These are phyloP conservation scores for Salinomyces thailandicus DNA, from an alignment of 2,329 filamentous ascomycete genomes.

Conservation along the genomic window DNA sequence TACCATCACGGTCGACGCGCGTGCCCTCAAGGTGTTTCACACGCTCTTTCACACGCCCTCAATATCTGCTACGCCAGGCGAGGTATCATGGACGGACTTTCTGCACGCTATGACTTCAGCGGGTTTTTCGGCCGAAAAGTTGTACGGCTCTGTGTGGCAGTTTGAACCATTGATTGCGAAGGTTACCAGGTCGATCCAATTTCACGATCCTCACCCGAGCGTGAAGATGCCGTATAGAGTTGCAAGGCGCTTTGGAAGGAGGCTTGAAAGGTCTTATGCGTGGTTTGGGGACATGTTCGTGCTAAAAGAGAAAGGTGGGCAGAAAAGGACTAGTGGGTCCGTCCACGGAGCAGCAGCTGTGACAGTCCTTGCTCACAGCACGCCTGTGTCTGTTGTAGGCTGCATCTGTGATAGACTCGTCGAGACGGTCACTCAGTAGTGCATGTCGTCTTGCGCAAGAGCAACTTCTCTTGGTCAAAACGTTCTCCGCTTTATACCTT, in stretches of 20 bases:
- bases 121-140: constrained; percentile 45
- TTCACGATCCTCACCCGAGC: constrained; percentile 47
- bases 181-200: constrained; percentile 44
- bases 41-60: constrained; percentile 31
- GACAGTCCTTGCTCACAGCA: no score
- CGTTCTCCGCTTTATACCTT: no score
- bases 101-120: constrained; percentile 40
- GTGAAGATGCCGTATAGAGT: constrained; percentile 33
- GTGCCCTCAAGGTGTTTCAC: constrained; percentile 33
- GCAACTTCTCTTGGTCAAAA: no score
- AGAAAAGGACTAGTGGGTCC: no score
- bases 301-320: constrained; percentile 4
- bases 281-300: constrained; percentile 35
- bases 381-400: no score
- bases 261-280: constrained; percentile 33
- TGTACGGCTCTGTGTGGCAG: constrained; percentile 53
- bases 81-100: constrained; percentile 45
- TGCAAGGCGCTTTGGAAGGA: constrained; percentile 38
- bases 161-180: constrained; percentile 44
- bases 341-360: no score
- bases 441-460: no score
- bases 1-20: constrained; percentile 27
- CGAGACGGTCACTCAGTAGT: no score
- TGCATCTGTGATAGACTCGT: no score
- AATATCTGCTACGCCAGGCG: constrained; percentile 31